Evolutionary conservation across 805 yeast genomes (phyloP).

Genomic region (Pichia phayaonensis): DNA sequence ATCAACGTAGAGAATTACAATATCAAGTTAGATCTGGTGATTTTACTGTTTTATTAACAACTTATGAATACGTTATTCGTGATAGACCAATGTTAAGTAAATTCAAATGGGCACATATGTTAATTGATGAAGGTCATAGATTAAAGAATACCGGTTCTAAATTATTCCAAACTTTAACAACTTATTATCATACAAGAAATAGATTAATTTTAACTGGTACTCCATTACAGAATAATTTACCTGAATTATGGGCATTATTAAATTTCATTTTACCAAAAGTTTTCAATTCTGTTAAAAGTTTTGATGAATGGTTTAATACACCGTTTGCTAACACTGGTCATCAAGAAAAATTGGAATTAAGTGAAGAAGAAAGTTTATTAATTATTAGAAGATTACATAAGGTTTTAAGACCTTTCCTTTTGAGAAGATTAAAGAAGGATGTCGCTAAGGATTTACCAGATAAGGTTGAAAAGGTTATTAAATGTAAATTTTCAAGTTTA

Average conservation of each 20-base stretch:
- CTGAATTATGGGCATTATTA: constrained; percentile 79
- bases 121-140: constrained; percentile 86
- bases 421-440: constrained; percentile 79
- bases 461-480: constrained; percentile 74
- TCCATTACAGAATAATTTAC: constrained; percentile 76
- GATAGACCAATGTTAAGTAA: constrained; percentile 66
- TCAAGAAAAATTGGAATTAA: constrained; percentile 70
- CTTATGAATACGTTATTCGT: constrained; percentile 74
- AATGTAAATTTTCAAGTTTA: constrained; percentile 68
- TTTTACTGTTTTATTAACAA: constrained; percentile 70
- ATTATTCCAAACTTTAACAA: constrained; percentile 61
- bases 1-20: constrained; percentile 59
- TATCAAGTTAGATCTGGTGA: constrained; percentile 58
- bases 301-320: constrained; percentile 86
- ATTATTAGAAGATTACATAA: constrained; percentile 80
- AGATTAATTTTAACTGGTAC: constrained; percentile 83
- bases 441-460: constrained; percentile 83
- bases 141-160: constrained; percentile 77
- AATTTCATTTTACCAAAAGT: constrained; percentile 79
- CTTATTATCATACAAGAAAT: constrained; percentile 66
- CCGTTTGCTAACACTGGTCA: constrained; percentile 82
- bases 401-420: constrained; percentile 75
- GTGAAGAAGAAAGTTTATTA: constrained; percentile 80
- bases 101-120: constrained; percentile 77
- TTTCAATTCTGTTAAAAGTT: constrained; percentile 78